Evolutionary conservation across 352 stramenopile genomes (phyloP), one percentile per base, ranked within the genome.

Genomic region (Globisporangium nunn): DNA sequence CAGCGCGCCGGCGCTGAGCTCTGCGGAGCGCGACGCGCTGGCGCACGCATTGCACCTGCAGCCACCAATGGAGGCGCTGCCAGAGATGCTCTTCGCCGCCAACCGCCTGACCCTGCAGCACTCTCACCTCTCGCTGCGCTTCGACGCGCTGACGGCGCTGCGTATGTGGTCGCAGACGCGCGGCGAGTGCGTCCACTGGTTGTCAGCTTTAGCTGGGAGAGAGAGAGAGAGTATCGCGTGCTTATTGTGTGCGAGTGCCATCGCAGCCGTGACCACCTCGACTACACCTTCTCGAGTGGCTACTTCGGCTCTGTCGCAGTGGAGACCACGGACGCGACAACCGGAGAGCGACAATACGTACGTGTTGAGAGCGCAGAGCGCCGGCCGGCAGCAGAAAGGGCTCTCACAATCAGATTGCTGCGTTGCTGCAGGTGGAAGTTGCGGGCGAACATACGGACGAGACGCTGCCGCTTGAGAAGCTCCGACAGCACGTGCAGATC

Each of bases 31-130:
- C 7, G 54, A 66, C 31, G 23, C 49, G 30, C 54, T 88, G 52
- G 29, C 52, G n/a, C 46, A 64, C 6, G 51, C 52, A 48, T 73
- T 85, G 28, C 18, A 46, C 8, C 50, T 85, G 40, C 54, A 46
- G 0, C 51, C 69, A 12, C 64, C 58, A 41, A 68, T 85, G 30
- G 43, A 48, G 43, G 68, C 75, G 11, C 54, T 86, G 41, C 78
- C 78, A 5, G 78, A 88, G 52, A 78, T 86, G 57, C 64, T 86
- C 43, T 88, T 86, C 52, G 74, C 52, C 2, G 57, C 70, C 53
- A 88, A 60, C 48, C 53, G 18, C 8, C 33, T 86, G 40, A 14
- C 54, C 18, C 53, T 86, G 11, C 59, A 70, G 15, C 65, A 78
- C 45, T 66, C 61, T 28, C 51, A 64, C 4, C 46, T 83, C 18